phyloP scores from a whole-genome alignment of 768 basidiomycete genomes.

The Hemileccinum rubropunctum region DNA sequence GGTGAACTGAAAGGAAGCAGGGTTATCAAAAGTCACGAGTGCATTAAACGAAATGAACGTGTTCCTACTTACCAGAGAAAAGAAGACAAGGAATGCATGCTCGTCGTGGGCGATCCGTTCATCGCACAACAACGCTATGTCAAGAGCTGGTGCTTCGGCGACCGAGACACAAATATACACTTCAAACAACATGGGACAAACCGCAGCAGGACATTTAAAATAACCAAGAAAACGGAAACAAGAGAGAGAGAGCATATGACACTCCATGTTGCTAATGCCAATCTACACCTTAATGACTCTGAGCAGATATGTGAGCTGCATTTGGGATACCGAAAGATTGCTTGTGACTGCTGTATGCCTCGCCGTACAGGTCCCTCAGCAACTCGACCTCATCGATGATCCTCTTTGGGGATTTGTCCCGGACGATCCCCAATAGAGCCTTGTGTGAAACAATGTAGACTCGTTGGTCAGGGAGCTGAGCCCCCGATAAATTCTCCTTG shows the following conservation, averaged over 20 bases:
- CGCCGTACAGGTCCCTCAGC: conserved; percentile 21
- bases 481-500: conserved; percentile 22
- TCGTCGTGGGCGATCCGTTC: too few relatives aligned
- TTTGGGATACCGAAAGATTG: conserved; percentile 7
- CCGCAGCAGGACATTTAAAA: not conserved
- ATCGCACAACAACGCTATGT: too few relatives aligned
- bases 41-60: too few relatives aligned
- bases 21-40: not conserved
- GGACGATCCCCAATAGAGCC: conserved; percentile 22
- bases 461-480: conserved; percentile 26
- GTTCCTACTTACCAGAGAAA: too few relatives aligned
- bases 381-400: conserved; percentile 29
- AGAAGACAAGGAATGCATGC: not conserved
- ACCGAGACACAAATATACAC: not conserved
- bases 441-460: conserved; percentile 31
- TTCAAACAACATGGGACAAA: not conserved
- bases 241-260: not conserved
- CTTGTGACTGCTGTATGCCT: conserved; percentile 11
- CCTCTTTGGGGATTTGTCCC: conserved; percentile 19
- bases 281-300: conserved; percentile 9
- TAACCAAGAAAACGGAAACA: not conserved
- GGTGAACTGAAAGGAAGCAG: not conserved
- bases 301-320: conserved; percentile 1
- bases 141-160: too few relatives aligned
- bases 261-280: not conserved